A percentile compares a stretch with the other conserved stretches of the same genome.
Evolutionary conservation across 2,329 filamentous ascomycete genomes (phyloP).

Genomic region (Knufia fluminis): DNA sequence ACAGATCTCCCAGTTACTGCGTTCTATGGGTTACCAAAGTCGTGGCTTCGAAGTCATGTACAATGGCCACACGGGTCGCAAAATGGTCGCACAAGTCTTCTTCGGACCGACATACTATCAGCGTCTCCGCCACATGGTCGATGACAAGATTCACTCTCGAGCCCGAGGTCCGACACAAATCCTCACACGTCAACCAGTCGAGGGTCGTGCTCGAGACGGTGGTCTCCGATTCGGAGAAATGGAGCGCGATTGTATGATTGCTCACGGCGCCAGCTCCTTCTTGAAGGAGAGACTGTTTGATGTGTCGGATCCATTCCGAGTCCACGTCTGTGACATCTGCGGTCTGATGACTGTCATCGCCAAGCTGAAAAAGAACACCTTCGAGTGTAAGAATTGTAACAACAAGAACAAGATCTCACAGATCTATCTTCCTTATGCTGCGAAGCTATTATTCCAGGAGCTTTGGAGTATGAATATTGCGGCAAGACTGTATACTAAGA

Average conservation of each 20-base stretch:
- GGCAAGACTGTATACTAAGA: slow-evolving; percentile 86
- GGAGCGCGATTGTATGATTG: slow-evolving; percentile 99
- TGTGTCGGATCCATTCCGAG: slow-evolving; percentile 93
- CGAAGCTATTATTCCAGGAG: slow-evolving; percentile 97
- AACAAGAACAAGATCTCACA: slow-evolving; percentile 99
- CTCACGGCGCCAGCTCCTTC: slow-evolving; percentile 95
- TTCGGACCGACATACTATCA: slow-evolving; percentile 98
- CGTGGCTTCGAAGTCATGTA: slow-evolving; percentile 98
- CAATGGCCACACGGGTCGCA: slow-evolving; percentile 92
- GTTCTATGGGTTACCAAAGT: slow-evolving; percentile 87
- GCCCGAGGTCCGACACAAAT: slow-evolving; percentile 95
- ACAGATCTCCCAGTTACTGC: slow-evolving; percentile 75
- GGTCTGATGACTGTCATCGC: slow-evolving; percentile 98
- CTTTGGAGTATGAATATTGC: slow-evolving; percentile 98
- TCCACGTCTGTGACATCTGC: slow-evolving; percentile 97
- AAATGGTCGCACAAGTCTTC: slow-evolving; percentile 90
- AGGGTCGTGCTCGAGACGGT: slow-evolving; percentile 95
- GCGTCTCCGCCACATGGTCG: slow-evolving; percentile 97
- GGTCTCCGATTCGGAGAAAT: slow-evolving; percentile 99
- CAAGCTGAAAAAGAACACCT: slow-evolving; percentile 88
- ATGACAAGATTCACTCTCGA: slow-evolving; percentile 99
- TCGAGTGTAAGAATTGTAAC: slow-evolving; percentile 94
- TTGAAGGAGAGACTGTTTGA: slow-evolving; percentile 95
- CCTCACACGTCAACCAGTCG: slow-evolving; percentile 90
- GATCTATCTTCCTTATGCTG: slow-evolving; percentile 94